phyloP scores from a whole-genome alignment of 768 basidiomycete species.

The Boletus pseudopeckii region DNA sequence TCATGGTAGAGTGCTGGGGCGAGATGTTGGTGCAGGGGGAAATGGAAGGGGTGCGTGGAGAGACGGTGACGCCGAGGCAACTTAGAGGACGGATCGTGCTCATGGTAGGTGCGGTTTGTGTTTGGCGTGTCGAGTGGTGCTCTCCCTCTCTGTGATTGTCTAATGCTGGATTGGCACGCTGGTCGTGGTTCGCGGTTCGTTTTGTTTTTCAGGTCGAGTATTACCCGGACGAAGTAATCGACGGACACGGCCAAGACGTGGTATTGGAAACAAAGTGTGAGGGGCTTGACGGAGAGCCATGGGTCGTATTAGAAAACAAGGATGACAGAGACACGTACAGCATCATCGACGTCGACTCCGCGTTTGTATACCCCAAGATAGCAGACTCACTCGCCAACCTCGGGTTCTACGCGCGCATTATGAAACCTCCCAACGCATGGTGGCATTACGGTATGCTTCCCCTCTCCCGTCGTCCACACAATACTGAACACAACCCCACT shows the following conservation, averaged over 20 bases:
- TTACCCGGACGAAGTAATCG: slow-evolving; percentile 34
- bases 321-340: slow-evolving; percentile 20
- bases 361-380: slow-evolving; percentile 32
- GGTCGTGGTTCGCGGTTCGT: neutral
- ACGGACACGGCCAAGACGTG: neutral
- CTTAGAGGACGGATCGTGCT: slow-evolving; percentile 53
- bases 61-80: slow-evolving; percentile 41
- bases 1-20: slow-evolving; percentile 52
- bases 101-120: slow-evolving; percentile 40
- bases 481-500: neutral
- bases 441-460: slow-evolving; percentile 33
- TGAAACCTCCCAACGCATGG: slow-evolving; percentile 59
- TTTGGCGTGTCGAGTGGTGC: neutral
- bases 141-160: neutral
- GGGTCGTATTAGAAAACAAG: slow-evolving; percentile 3
- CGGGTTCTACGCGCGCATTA: slow-evolving; percentile 59
- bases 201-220: slow-evolving; percentile 48
- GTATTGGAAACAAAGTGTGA: slow-evolving; percentile 2
- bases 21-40: slow-evolving; percentile 44
- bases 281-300: neutral
- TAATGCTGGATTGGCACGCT: neutral
- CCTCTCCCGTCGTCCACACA: neutral
- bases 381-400: slow-evolving; percentile 51
- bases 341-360: slow-evolving; percentile 1
- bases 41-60: slow-evolving; percentile 16